Percentiles rank a stretch among this genome's conserved stretches.
These are phyloP conservation scores for Chenopodium suecicum DNA, from an alignment of 148 eudicot genomes.

Conservation along the genomic window DNA sequence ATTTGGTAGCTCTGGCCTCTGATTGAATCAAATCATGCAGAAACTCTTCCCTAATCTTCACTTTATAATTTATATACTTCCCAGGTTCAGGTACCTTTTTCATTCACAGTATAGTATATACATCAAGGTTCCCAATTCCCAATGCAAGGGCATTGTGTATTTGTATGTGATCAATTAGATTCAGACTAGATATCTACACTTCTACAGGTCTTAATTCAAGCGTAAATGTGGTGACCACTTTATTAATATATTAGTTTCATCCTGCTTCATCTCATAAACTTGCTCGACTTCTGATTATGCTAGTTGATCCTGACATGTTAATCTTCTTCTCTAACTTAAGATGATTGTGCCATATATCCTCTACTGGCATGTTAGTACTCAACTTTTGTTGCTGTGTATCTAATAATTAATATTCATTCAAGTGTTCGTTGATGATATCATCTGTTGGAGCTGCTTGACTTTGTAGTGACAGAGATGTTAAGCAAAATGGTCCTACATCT, in stretches of 20 bases:
- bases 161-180: background rate
- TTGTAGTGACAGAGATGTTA: background rate
- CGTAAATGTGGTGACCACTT: background rate
- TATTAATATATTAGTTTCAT: background rate
- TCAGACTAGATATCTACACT: background rate
- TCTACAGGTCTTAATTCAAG: background rate
- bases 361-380: too few relatives aligned
- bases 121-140: background rate
- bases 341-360: too few relatives aligned
- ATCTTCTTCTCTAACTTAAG: too few relatives aligned
- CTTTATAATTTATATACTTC: background rate
- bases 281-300: background rate
- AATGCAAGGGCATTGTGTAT: background rate
- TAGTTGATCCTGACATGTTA: background rate
- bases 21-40: background rate
- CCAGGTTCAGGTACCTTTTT: background rate
- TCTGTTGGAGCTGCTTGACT: background rate
- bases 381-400: background rate
- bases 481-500: background rate
- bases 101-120: background rate
- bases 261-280: background rate
- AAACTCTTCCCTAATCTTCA: background rate
- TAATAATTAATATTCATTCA: background rate
- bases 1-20: background rate
- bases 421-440: background rate